Evolutionary conservation across 148 eudicot genomes (phyloP), one percentile per base, ranked within the genome.

Genomic region (Spergularia marina): DNA sequence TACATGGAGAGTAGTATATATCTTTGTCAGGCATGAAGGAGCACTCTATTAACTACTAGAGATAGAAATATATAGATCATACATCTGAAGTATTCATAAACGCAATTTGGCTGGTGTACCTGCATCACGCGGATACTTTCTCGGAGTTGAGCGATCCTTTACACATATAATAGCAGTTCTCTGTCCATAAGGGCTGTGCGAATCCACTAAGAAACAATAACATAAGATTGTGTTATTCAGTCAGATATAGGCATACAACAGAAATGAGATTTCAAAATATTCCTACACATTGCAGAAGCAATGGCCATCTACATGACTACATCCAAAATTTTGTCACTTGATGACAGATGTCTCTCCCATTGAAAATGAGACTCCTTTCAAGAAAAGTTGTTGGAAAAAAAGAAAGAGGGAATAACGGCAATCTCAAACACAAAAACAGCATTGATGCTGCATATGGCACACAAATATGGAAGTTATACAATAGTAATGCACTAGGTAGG

Each of bases 81-180:
- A 16, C 77, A 81, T 74, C 76, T 62, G 63, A 69, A 36, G 63
- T 73, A 65, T 62, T 88, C 84, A 94, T 63, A 94, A 72, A 36
- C 96, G 98, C 77, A 84, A 66, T 85, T 94, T 91, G 16, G 91
- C 84, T 18, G 98, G 97, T 77, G 89, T 91, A 79, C 98, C 98
- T 82, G 96, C 89, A 56, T 82, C 84, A 47, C 97, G 96, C 63
- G 98, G 98, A 83, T 91, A 94, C 80, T 85, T 90, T 81, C 77
- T 86, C 11, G 98, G 96, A 69, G 98, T 94, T 20, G 82, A 76
- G 23, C 79, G 68, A 21, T 84, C 82, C 75, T 94, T 94, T 5
- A 81, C 76, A 79, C 97, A 94, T 77, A 94, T 49, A n/a, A 94
- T 76, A 30, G 94, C 96, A 55, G 96, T 94, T 81, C 97, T 80